These are phyloP conservation scores for Coix lacrymajobi DNA, from an alignment of 176 grass and related monocot species.

Conservation along the genomic window DNA sequence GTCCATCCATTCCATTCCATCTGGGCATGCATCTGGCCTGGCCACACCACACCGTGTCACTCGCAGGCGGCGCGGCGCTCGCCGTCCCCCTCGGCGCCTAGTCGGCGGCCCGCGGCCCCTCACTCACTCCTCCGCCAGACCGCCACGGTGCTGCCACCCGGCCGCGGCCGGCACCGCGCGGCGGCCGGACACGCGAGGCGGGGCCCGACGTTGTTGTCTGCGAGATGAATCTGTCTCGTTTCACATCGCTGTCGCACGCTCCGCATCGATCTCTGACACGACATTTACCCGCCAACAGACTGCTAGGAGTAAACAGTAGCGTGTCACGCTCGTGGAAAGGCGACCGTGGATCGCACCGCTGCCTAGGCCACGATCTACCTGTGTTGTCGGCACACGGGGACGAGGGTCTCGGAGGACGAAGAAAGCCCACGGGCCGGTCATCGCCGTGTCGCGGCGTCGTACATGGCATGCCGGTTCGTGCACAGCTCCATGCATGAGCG, in stretches of 20 bases:
- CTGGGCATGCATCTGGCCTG: too few species aligned
- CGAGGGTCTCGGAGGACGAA: background rate
- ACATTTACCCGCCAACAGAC: background rate
- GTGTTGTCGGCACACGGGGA: constrained; percentile 17
- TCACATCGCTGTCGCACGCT: constrained; percentile 33
- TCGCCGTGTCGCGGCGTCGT: background rate
- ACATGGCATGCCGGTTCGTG: background rate
- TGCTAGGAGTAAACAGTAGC: background rate
- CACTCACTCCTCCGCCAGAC: too few species aligned
- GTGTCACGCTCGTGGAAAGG: background rate
- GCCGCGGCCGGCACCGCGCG: too few species aligned
- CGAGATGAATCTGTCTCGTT: constrained; percentile 23
- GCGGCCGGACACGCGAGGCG: background rate
- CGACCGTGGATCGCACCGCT: background rate
- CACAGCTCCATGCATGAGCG: background rate
- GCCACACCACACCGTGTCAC: background rate
- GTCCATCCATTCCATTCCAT: too few species aligned
- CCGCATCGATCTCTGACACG: background rate
- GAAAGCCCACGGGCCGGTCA: background rate
- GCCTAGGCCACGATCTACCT: background rate
- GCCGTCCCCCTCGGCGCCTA: too few species aligned
- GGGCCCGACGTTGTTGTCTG: background rate
- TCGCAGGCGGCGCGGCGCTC: background rate
- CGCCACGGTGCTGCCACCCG: background rate
- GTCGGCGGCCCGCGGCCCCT: too few species aligned